Base-by-base conservation (phyloP, 306 rosid genomes). In the Gastrolobium villosum region DNA sequence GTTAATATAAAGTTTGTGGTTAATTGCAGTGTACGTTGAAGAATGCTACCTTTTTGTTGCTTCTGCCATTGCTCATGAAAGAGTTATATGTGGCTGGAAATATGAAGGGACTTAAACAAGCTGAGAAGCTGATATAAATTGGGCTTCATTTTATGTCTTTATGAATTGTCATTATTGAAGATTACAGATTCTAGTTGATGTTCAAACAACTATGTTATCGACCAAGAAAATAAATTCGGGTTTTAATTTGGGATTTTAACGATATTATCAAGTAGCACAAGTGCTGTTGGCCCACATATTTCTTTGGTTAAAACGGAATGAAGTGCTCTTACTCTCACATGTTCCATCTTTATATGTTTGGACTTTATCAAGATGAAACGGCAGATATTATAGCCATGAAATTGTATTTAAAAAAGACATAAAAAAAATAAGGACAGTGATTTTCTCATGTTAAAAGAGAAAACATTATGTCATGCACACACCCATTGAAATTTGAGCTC, bases 11-110 rank as follows among this genome's bases (percentile, higher is more conserved):
- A 57, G 31, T 1, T 28, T 63, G 20, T 50, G 26, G 30, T 28
- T 74, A 7, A 20, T 36, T 74, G 1, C 34, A 44, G 11, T 6
- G 65, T 26, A 28, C 3, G 1, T 11, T 49, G n/a, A 53, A 54
- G 46, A 55, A 11, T 7, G 14, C 7, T 68, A 78, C 86, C 84
- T 53, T 41, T 48, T 69, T 56, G 77, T 77, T 75, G 77, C 56
- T 75, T 79, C 74, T 50, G 74, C 82, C 84, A 82, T 82, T 63
- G 67, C 36, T 35, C 6, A 46, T 28, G 56, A 30, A 39, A 5
- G 30, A 60, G 3, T 20, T 20, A 6, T 10, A 54, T 56, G 39
- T 41, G 3, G 3, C 26, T 41, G 66, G 7, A 65, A 53, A 39
- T 32, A 7, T n/a, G 6, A 44, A 13, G 40, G 34, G 10, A 71